phyloP scores from a whole-genome alignment of 345 rosid species.

The Erucastrum elatum region DNA sequence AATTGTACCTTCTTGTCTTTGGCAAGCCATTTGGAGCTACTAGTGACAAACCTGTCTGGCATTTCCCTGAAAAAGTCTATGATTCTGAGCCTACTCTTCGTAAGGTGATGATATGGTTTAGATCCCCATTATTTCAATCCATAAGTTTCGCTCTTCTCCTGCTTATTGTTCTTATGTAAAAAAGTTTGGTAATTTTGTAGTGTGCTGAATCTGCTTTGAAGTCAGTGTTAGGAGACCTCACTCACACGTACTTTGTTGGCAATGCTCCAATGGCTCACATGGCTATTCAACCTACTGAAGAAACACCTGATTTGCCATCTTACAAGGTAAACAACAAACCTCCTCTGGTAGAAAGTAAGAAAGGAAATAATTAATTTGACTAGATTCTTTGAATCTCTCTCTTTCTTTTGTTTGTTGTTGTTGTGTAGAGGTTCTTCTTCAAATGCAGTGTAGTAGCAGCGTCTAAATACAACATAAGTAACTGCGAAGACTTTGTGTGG shows the following conservation, averaged over 20 bases:
- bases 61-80: constrained; percentile 86
- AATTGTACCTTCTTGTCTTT: constrained; percentile 77
- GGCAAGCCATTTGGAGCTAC: constrained; percentile 64
- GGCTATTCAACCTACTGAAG: constrained; percentile 51
- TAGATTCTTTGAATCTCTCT: neutral
- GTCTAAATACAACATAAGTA: constrained; percentile 58
- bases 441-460: constrained; percentile 88
- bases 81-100: constrained; percentile 91
- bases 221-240: constrained; percentile 74
- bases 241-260: constrained; percentile 90
- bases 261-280: constrained; percentile 97
- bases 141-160: neutral
- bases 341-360: neutral
- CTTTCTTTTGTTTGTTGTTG: neutral
- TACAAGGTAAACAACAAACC: constrained; percentile 53
- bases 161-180: neutral
- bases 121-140: neutral
- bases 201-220: constrained; percentile 89
- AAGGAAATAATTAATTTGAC: neutral
- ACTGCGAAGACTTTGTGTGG: constrained; percentile 84
- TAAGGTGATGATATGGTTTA: constrained; percentile 27
- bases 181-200: constrained; percentile 43
- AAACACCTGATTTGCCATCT: constrained; percentile 43
- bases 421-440: constrained; percentile 78
- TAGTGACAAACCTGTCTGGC: constrained; percentile 72